Conservation (phyloP, 352 stramenopile genomes). For the Globisporangium emineosum region DNA sequence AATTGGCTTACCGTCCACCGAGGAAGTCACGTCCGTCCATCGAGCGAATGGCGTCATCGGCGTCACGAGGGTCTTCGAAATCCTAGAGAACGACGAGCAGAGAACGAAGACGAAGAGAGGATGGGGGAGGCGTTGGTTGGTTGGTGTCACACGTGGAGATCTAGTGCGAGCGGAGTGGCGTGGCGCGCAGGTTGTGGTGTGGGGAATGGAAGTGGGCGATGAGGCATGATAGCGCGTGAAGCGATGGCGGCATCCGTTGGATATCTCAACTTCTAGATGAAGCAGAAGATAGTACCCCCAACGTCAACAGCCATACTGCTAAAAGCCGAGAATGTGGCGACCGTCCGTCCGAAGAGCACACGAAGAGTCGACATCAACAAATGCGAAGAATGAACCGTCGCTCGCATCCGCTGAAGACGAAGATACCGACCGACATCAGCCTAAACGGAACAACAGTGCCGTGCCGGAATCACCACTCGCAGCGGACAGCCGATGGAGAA, state of each 20-base stretch:
- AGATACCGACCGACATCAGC: no score
- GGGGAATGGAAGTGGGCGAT: conserved; percentile 27
- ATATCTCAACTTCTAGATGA: not conserved
- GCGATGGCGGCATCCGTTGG: not conserved
- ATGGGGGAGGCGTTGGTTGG: conserved; percentile 43
- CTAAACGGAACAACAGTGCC: no score
- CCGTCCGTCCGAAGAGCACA: not conserved
- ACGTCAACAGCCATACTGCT: not conserved
- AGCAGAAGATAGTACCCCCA: not conserved
- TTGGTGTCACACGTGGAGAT: conserved; percentile 26
- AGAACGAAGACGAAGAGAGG: conserved; percentile 37
- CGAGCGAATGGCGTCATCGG: conserved; percentile 81
- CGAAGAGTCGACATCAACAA: conserved; percentile 1
- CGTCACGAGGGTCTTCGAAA: conserved; percentile 87
- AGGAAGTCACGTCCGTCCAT: conserved; percentile 87
- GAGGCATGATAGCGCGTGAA: not conserved
- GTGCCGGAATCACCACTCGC: not conserved
- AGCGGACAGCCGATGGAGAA: not conserved
- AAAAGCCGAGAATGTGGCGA: not conserved
- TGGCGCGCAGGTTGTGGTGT: conserved; percentile 7
- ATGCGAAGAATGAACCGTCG: not conserved
- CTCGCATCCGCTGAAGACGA: not conserved
- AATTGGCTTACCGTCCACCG: conserved; percentile 56
- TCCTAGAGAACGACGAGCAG: conserved; percentile 70
- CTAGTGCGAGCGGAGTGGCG: conserved; percentile 20